A percentile compares a stretch with the other conserved stretches of the same genome.
Conservation (phyloP, 1,284 basidiomycete species). For the Trametes polyzona region DNA sequence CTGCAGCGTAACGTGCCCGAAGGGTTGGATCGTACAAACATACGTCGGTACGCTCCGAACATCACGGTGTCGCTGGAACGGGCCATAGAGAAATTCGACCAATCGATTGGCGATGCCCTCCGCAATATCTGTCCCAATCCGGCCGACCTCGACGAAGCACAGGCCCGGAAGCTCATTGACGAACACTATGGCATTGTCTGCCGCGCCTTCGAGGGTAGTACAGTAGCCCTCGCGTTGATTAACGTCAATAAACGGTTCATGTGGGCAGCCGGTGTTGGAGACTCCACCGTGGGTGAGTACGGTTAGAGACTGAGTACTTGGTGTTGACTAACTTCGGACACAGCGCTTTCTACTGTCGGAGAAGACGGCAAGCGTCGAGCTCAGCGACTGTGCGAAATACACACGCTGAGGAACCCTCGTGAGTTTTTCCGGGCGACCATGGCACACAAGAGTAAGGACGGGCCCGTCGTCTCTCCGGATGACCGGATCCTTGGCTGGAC, state of each 20-base stretch:
- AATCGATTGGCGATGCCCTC: neutral
- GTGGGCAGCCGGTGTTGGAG: conserved; percentile 2
- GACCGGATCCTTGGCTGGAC: no score
- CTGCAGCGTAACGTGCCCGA: no score
- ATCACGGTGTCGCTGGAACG: neutral
- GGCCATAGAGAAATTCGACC: neutral
- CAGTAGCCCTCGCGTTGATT: conserved; percentile 1
- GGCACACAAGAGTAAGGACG: no score
- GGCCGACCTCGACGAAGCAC: neutral
- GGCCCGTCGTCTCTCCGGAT: no score
- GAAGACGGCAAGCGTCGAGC: neutral
- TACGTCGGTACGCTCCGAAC: neutral
- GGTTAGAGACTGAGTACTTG: no score
- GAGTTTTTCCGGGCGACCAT: neutral
- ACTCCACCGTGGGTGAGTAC: neutral
- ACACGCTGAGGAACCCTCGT: neutral
- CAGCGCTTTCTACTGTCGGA: neutral
- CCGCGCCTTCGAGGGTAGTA: neutral
- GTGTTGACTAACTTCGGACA: no score
- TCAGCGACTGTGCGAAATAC: neutral
- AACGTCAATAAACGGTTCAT: neutral
- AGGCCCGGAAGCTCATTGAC: neutral
- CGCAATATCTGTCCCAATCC: neutral
- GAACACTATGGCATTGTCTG: neutral
- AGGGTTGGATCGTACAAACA: neutral